phyloP scores from a whole-genome alignment of 495 filamentous ascomycete genomes.

The Endocarpon pusillum region DNA sequence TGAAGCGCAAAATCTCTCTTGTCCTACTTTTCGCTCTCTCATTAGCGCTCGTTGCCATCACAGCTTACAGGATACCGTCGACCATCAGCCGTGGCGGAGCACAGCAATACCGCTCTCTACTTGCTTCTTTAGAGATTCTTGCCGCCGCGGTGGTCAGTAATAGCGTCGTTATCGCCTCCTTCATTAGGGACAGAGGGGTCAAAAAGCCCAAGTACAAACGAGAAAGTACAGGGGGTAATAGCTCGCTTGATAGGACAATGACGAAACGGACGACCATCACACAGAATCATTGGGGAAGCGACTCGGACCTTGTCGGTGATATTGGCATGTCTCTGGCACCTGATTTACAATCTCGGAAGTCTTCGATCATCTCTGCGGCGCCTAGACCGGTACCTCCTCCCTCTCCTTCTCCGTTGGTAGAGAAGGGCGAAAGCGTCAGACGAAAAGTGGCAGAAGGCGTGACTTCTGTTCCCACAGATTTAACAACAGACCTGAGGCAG shows the following conservation, averaged over 20 bases:
- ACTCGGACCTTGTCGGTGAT: slow-evolving; percentile 60
- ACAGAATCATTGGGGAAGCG: slow-evolving; percentile 60
- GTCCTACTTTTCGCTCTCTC: slow-evolving; percentile 68
- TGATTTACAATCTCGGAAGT: slow-evolving; percentile 31
- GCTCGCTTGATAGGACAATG: slow-evolving; percentile 33
- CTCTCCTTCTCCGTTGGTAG: slow-evolving; percentile 9
- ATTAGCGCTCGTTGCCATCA: slow-evolving; percentile 53
- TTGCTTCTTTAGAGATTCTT: slow-evolving; percentile 63
- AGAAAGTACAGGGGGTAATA: slow-evolving; percentile 34
- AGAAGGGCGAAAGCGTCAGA: slow-evolving; percentile 1
- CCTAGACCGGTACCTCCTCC: slow-evolving; percentile 27
- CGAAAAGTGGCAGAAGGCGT: slow-evolving; percentile 2
- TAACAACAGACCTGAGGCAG: neutral
- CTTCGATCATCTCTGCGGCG: too few species aligned
- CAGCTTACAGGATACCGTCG: slow-evolving; percentile 57
- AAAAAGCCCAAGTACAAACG: slow-evolving; percentile 57
- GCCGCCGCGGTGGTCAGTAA: slow-evolving; percentile 65
- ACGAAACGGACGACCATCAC: slow-evolving; percentile 31
- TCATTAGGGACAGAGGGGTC: slow-evolving; percentile 58
- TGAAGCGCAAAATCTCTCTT: slow-evolving; percentile 48
- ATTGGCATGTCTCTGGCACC: slow-evolving; percentile 49
- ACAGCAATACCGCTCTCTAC: slow-evolving; percentile 59
- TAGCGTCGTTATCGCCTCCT: slow-evolving; percentile 61
- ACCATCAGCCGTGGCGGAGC: slow-evolving; percentile 43
- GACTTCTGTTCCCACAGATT: neutral